phyloP scores from a whole-genome alignment of 495 filamentous ascomycete genomes.

The Cercophora scortea region DNA sequence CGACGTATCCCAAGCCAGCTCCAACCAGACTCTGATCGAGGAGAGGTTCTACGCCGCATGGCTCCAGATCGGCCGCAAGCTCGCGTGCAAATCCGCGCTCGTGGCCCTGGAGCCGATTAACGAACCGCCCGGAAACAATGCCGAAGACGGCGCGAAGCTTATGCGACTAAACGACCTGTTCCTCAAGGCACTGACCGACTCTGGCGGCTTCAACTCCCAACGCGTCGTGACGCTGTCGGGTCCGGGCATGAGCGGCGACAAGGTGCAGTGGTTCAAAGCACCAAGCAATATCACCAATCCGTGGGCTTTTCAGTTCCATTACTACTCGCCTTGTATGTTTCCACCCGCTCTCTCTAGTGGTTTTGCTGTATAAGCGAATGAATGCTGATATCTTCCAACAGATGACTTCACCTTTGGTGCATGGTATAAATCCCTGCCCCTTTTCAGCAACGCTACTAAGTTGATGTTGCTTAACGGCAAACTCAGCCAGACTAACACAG shows the following conservation, averaged over 20 bases:
- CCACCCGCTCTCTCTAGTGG: conserved; percentile 6
- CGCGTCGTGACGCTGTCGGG: conserved; percentile 52
- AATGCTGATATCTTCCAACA: background rate
- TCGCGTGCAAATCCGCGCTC: conserved; percentile 45
- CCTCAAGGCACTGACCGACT: conserved; percentile 43
- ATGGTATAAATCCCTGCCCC: conserved; percentile 12
- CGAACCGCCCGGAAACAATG: conserved; percentile 46
- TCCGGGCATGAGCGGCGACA: conserved; percentile 44
- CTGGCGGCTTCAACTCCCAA: conserved; percentile 48
- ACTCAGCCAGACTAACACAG: background rate
- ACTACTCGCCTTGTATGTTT: conserved; percentile 46
- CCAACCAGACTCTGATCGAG: conserved; percentile 46
- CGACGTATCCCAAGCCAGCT: conserved; percentile 38
- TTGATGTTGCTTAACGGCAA: background rate
- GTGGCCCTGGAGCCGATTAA: conserved; percentile 58
- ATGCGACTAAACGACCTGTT: conserved; percentile 54
- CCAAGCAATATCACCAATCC: conserved; percentile 46
- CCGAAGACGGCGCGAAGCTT: conserved; percentile 40
- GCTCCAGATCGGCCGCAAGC: conserved; percentile 50
- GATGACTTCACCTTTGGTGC: conserved; percentile 44
- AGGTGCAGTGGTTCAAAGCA: conserved; percentile 44
- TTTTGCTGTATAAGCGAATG: conserved; percentile 16
- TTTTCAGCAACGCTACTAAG: too few species aligned
- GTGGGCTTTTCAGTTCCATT: conserved; percentile 57
- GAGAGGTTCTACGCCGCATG: conserved; percentile 50